phyloP scores from a whole-genome alignment of 768 basidiomycete species.

The Leccinum longicurvipes region DNA sequence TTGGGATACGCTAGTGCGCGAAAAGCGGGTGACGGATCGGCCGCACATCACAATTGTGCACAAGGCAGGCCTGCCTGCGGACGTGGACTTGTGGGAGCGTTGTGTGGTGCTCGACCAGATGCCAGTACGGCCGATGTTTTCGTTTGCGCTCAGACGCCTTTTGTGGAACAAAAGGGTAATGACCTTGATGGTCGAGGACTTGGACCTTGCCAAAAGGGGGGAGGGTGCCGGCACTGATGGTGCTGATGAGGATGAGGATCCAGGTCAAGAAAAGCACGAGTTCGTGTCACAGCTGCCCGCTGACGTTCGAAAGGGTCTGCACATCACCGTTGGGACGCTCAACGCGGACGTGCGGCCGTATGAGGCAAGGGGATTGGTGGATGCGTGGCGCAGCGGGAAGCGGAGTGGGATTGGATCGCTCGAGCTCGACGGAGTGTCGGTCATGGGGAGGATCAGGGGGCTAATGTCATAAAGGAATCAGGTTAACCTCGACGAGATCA shows the following conservation, averaged over 20 bases:
- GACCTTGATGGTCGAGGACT: constrained; percentile 67
- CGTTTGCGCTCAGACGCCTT: constrained; percentile 56
- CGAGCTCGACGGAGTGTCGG: constrained; percentile 25
- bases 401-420: constrained; percentile 28
- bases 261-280: constrained; percentile 36
- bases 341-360: constrained; percentile 50
- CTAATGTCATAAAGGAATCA: constrained; percentile 5
- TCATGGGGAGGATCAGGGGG: constrained; percentile 32
- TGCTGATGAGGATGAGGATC: constrained; percentile 37
- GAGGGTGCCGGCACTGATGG: constrained; percentile 69
- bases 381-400: constrained; percentile 44
- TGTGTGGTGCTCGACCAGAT: constrained; percentile 17
- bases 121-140: constrained; percentile 50
- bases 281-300: constrained; percentile 49
- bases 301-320: constrained; percentile 52
- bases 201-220: constrained; percentile 38
- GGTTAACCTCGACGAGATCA: not conserved
- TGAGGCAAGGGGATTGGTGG: constrained; percentile 68
- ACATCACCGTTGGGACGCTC: constrained; percentile 85
- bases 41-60: constrained; percentile 93
- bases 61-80: constrained; percentile 40
- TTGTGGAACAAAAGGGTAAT: constrained; percentile 80
- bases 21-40: constrained; percentile 46
- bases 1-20: constrained; percentile 45
- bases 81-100: constrained; percentile 43